These are phyloP conservation scores for Kokia cookei DNA, from an alignment of 441 rosid genomes.

Conservation along the genomic window DNA sequence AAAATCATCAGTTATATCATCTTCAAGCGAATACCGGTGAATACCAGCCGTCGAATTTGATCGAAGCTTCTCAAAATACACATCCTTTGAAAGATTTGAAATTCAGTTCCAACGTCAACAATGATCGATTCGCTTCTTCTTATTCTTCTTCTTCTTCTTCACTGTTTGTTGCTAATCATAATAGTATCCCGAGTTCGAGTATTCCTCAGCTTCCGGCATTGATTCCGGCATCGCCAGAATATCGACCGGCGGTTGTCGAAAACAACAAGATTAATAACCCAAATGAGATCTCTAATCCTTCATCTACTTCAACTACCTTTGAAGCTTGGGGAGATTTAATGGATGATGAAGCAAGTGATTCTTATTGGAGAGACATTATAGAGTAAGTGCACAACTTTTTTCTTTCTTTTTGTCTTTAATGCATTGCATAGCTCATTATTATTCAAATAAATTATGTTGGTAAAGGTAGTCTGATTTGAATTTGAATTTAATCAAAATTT, in stretches of 20 bases:
- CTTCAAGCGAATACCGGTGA: too few species aligned
- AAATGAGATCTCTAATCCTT: constrained; percentile 19
- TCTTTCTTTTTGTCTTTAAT: not conserved
- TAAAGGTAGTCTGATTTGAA: too few species aligned
- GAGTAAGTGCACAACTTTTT: constrained; percentile 23
- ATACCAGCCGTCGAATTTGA: too few species aligned
- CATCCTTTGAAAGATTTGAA: not conserved
- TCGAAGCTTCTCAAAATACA: constrained; percentile 11
- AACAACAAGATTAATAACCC: constrained; percentile 6
- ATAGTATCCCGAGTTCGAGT: constrained; percentile 13
- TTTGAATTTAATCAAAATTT: too few species aligned
- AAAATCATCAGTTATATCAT: not conserved
- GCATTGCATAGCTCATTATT: not conserved
- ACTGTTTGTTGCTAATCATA: too few species aligned
- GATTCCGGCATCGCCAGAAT: constrained; percentile 35
- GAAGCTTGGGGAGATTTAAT: constrained; percentile 33
- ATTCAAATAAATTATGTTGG: too few species aligned
- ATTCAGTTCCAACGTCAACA: not conserved
- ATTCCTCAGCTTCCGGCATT: constrained; percentile 29
- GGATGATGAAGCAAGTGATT: constrained; percentile 40
- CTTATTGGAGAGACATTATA: constrained; percentile 60
- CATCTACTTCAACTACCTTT: constrained; percentile 22
- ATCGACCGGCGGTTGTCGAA: constrained; percentile 15
- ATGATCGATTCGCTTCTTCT: not conserved
- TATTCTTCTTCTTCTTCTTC: too few species aligned